Evolutionary conservation across 805 yeast species (phyloP), one percentile per base, ranked within the genome.

Genomic region (Millerago galiae): DNA sequence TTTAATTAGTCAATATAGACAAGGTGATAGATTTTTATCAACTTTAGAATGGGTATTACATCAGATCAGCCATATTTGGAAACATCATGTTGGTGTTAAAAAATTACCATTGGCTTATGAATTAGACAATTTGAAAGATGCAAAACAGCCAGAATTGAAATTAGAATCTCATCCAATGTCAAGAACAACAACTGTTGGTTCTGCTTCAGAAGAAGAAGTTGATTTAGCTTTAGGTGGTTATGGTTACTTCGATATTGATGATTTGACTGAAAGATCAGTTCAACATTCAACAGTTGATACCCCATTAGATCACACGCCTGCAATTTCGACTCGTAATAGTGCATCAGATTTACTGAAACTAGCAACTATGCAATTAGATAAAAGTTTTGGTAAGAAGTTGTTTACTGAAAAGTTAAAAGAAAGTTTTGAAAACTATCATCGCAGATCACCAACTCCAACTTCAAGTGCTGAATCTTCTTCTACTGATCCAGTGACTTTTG

Each of bases 1-100:
- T 34, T 76, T 87, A 16, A 81, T 91, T 27, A 86, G 95, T 12
- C 89, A 89, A 61, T 86, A 81, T 59, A 72, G 96, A 46, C 96
- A 89, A 63, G 89, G 95, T 2, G 74, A 74, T 42, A 71, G 97
- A 47, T 79, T 86, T 46, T 66, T 89, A 57, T 80, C 79, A 47
- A 87, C 95, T 38, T 66, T 89, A 48, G 72, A 77, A 41, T 77
- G 83, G 60, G 84, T 84, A 15, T 62, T 88, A 33, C 60, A 71
- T 38, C 90, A 83, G 46, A 63, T 88, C 62, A 60, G 68, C 49
- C 52, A 70, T 57, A 54, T 74, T 60, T 63, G 75, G 67, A 61
- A 56, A 43, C 44, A 42, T 17, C 45, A 54, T 13, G 42, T 54
- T 42, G 55, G 54, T 43, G 55, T 53, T 27, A 45, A 42, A 29